A percentile compares a stretch with the other conserved stretches of the same genome.
These are phyloP conservation scores for Fraxinus angustifolia DNA, from an alignment of 305 asterid species.

Conservation along the genomic window DNA sequence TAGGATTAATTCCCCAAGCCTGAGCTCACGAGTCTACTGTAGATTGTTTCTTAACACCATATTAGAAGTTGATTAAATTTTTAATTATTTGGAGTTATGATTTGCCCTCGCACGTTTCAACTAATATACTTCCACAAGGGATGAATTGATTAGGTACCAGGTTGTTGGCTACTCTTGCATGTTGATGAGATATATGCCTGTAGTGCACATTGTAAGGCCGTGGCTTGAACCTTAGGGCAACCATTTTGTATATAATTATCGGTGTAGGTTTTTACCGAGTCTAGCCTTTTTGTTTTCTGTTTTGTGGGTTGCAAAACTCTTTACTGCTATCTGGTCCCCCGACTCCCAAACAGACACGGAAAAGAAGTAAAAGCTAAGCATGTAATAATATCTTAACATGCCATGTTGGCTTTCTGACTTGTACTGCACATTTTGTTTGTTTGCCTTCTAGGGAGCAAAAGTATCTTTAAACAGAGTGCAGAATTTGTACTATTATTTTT, in stretches of 20 bases:
- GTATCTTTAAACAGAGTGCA: neutral
- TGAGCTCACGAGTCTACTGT: neutral
- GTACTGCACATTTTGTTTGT: slow-evolving; percentile 4
- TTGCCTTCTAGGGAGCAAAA: neutral
- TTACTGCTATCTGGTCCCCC: neutral
- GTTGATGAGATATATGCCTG: neutral
- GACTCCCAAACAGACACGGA: neutral
- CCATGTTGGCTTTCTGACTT: neutral
- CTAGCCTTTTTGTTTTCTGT: neutral
- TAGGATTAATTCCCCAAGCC: neutral
- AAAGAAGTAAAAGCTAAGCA: neutral
- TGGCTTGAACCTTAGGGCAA: neutral
- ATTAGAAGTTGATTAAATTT: neutral
- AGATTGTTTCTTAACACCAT: neutral
- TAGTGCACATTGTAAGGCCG: neutral
- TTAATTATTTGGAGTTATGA: neutral
- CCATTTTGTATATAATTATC: neutral
- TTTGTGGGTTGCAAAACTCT: neutral
- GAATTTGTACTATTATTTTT: neutral
- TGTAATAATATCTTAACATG: neutral
- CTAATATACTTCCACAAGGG: neutral
- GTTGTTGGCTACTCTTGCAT: neutral
- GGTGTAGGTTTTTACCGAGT: neutral
- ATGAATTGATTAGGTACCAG: neutral
- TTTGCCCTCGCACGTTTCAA: neutral